Evolutionary conservation across 2,329 filamentous ascomycete species (phyloP), one percentile per base, ranked within the genome.

Genomic region (Arthrobotrys entomopaga): DNA sequence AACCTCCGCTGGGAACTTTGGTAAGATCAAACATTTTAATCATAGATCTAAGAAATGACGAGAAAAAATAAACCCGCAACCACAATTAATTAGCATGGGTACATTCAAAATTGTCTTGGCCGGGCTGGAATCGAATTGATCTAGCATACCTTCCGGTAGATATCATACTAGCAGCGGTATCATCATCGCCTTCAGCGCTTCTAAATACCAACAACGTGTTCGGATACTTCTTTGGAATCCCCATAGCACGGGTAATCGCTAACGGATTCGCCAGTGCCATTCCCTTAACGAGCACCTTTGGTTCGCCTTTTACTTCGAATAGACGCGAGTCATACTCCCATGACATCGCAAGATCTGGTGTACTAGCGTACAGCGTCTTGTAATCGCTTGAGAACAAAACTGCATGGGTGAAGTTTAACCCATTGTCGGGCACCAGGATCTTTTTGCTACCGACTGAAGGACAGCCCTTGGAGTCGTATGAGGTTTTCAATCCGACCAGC

Each of bases 11-110:
- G 0, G 82, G 82, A 6, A 80, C 79, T 54, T 79, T 80, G 58
- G 77, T 79, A 60, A 81, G 78, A 69, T 84, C 82, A 70, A 84
- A 83, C 52, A 83, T 81, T 78, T 83, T 83, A 77, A 84, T 82
- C 48, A 83, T 34, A 10, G 29, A 34, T 34, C 29, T 34, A 7
- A 26, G 10, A 34, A 34, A 7, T 34, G 26, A 7, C 7, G 29
- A 26, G 10, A 34, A 34, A 7, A 7, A 7, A 7, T 7, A 10
- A 34, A 34, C 10, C 1, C 5, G 6, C 5, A 34, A 6, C 1
- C 6, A 10, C 29, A 34, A 8, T 34, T 34, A 34, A n/a, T n/a
- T n/a, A n/a, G n/a, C n/a, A n/a, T n/a, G 29, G 2, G 5, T 8
- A 34, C 29, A 6, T 34, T 34, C 5, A 34, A 34, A 34, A 6